A percentile compares a stretch with the other conserved stretches of the same genome.
Evolutionary conservation across 1,139 yeast genomes (phyloP).

Genomic region (Ogataea hybrid): DNA sequence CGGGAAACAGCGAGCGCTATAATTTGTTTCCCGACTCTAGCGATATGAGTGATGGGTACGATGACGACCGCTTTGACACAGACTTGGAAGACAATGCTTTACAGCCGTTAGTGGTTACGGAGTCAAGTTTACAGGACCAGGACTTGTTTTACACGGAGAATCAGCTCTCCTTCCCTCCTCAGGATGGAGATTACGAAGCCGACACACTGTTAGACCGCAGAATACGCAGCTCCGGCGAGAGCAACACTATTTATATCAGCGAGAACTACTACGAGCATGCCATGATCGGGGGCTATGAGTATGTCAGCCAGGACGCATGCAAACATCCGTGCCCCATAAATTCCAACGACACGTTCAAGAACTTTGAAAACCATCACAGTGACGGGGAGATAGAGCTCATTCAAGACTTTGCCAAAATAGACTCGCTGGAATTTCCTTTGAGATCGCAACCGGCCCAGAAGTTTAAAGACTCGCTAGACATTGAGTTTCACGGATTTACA

Average conservation of each 20-base stretch:
- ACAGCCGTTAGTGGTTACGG: conserved; percentile 13
- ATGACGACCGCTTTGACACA: conserved; percentile 8
- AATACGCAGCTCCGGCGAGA: conserved; percentile 7
- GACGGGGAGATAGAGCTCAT: conserved; percentile 8
- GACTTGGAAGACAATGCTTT: conserved; percentile 10
- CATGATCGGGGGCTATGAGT: conserved; percentile 14
- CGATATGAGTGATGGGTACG: conserved; percentile 14
- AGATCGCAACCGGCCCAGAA: conserved; percentile 36
- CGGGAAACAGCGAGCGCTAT: conserved; percentile 16
- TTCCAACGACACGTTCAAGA: conserved; percentile 30
- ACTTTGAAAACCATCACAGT: conserved; percentile 33
- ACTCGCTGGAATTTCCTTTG: conserved; percentile 31
- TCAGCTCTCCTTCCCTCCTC: conserved; percentile 19
- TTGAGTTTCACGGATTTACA: conserved; percentile 32
- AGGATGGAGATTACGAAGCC: conserved; percentile 15
- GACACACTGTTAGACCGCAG: conserved; percentile 3
- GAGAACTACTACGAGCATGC: conserved; percentile 18
- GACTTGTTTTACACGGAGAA: conserved; percentile 20
- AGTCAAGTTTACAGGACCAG: conserved; percentile 17
- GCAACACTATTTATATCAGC: conserved; percentile 14
- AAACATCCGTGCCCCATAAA: conserved; percentile 28
- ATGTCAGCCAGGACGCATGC: conserved; percentile 4
- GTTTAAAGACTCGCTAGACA: conserved; percentile 33
- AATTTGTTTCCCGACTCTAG: conserved; percentile 22
- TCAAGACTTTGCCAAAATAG: conserved; percentile 20